Percentiles rank a stretch among this genome's conserved stretches.
Conservation (phyloP, 257 asterid species). For the Solanum dulcamara region DNA sequence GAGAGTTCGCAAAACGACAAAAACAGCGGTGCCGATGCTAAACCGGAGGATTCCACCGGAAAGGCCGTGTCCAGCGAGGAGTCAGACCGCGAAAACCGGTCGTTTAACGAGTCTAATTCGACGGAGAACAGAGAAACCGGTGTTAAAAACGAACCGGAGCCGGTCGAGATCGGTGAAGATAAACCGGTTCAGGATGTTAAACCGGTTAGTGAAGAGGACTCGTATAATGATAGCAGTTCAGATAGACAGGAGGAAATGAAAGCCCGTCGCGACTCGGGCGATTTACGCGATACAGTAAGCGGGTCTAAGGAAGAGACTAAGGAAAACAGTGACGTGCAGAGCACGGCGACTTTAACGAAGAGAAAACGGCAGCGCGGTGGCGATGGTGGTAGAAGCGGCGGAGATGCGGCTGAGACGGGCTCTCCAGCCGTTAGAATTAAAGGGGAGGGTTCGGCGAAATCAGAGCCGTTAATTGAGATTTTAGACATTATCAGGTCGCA, state of each 20-base stretch:
- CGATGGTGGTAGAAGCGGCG: constrained; percentile 1
- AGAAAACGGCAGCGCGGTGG: neutral
- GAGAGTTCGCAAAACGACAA: constrained; percentile 25
- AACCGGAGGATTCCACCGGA: constrained; percentile 11
- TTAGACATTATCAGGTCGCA: constrained; percentile 26
- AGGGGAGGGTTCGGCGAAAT: constrained; percentile 9
- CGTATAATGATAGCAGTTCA: constrained; percentile 27
- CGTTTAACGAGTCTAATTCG: constrained; percentile 32
- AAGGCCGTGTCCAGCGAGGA: constrained; percentile 9
- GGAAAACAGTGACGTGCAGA: constrained; percentile 29
- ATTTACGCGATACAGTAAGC: constrained; percentile 10
- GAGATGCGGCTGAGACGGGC: neutral
- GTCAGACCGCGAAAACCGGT: constrained; percentile 16
- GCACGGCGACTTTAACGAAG: constrained; percentile 18
- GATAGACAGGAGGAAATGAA: constrained; percentile 12
- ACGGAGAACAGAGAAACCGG: constrained; percentile 12
- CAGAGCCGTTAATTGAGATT: constrained; percentile 22
- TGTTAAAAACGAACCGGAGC: constrained; percentile 4
- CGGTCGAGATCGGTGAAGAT: constrained; percentile 7
- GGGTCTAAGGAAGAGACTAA: constrained; percentile 18
- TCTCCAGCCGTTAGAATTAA: constrained; percentile 2
- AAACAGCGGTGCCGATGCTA: neutral
- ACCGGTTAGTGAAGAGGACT: constrained; percentile 17
- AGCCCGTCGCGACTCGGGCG: constrained; percentile 8
- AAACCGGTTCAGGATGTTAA: constrained; percentile 8